phyloP scores from a whole-genome alignment of 495 filamentous ascomycete genomes.

The Aspergillus bridgeri region DNA sequence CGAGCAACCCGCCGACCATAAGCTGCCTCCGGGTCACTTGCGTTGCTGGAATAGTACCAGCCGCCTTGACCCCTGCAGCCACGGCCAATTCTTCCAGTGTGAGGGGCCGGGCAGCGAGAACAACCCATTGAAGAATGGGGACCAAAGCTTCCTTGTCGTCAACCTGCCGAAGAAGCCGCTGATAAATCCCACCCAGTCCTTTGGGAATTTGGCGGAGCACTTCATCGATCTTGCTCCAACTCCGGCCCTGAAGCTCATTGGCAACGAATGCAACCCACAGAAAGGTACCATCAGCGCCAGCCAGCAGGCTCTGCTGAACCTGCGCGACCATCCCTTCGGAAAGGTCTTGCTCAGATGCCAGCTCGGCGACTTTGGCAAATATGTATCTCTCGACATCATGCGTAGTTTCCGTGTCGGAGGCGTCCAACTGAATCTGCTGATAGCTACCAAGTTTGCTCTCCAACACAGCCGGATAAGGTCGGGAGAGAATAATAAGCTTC shows the following conservation, averaged over 20 bases:
- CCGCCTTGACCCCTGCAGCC: not conserved
- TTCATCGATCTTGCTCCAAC: slow-evolving; percentile 11
- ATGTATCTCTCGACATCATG: slow-evolving; percentile 35
- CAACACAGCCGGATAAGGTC: slow-evolving; percentile 29
- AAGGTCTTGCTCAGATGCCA: slow-evolving; percentile 22
- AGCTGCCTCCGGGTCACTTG: slow-evolving; percentile 12
- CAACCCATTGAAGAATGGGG: slow-evolving; percentile 25
- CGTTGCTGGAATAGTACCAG: slow-evolving; percentile 3
- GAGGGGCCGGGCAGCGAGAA: slow-evolving; percentile 24
- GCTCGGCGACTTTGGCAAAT: slow-evolving; percentile 32
- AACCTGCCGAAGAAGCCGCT: slow-evolving; percentile 21
- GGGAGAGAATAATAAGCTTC: slow-evolving; percentile 37
- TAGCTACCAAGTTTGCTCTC: slow-evolving; percentile 13
- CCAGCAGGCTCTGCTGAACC: slow-evolving; percentile 27
- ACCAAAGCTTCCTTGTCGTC: slow-evolving; percentile 18
- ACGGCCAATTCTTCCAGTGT: slow-evolving; percentile 21
- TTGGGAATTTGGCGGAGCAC: slow-evolving; percentile 15
- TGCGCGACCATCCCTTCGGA: slow-evolving; percentile 12
- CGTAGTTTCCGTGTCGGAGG: slow-evolving; percentile 23
- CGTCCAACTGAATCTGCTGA: slow-evolving; percentile 21
- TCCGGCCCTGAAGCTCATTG: slow-evolving; percentile 26
- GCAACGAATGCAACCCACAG: slow-evolving; percentile 44
- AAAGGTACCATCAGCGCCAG: slow-evolving; percentile 41
- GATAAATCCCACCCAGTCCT: slow-evolving; percentile 21
- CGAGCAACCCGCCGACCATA: slow-evolving; percentile 14